A percentile compares a stretch with the other conserved stretches of the same genome.
Evolutionary conservation across 805 yeast genomes (phyloP).

Genomic region (Brettanomyces custersianus): DNA sequence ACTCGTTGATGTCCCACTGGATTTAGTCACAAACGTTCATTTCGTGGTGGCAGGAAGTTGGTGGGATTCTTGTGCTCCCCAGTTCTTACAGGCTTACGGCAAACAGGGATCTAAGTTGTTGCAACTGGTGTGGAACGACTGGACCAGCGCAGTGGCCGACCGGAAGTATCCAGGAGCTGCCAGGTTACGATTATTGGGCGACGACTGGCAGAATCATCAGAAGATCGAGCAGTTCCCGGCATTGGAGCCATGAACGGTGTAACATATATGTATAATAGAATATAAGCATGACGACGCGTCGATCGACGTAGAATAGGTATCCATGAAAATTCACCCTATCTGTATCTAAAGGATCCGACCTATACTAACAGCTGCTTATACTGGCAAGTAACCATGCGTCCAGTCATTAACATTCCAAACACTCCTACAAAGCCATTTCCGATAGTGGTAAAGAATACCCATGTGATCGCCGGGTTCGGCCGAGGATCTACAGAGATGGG

Average conservation of each 20-base stretch:
- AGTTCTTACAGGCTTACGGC: constrained; percentile 52
- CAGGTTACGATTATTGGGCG: constrained; percentile 66
- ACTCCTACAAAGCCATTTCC: constrained; percentile 41
- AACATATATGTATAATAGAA: no score
- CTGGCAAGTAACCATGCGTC: constrained; percentile 19
- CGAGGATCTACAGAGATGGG: constrained; percentile 92
- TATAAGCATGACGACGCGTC: no score
- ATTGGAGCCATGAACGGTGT: constrained; percentile 28
- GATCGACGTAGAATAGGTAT: no score
- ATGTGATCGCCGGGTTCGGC: constrained; percentile 79
- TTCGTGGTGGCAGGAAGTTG: constrained; percentile 66
- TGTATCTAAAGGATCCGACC: no score
- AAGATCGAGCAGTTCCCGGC: constrained; percentile 34
- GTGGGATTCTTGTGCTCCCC: constrained; percentile 80
- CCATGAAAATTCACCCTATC: no score
- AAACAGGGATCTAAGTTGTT: constrained; percentile 62
- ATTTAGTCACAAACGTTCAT: constrained; percentile 55
- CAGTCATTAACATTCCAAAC: constrained; percentile 31
- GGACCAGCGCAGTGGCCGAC: constrained; percentile 46
- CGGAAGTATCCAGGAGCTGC: constrained; percentile 68
- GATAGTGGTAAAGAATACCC: constrained; percentile 32
- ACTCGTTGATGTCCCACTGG: constrained; percentile 45
- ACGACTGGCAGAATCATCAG: constrained; percentile 55
- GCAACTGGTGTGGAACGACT: constrained; percentile 32
- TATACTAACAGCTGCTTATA: no score